Percentiles rank a stretch among this genome's conserved stretches.
These are phyloP conservation scores for Scheffersomyces lignicola DNA, from an alignment of 1,139 yeast species.

Conservation along the genomic window DNA sequence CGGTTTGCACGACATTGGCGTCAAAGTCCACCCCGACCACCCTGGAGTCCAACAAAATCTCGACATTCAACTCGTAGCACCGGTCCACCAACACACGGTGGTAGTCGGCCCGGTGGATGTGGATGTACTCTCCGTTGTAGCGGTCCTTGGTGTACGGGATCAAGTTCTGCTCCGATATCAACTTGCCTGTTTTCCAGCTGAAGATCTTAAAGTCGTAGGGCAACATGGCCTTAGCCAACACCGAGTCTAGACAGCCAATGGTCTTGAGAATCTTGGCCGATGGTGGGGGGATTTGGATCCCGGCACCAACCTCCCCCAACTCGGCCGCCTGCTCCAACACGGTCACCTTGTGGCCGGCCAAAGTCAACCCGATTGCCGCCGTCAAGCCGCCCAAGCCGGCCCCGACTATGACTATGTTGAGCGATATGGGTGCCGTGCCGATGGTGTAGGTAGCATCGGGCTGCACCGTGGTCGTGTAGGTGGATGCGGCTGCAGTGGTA, in stretches of 20 bases:
- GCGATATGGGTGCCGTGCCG: constrained; percentile 4
- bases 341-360: constrained; percentile 32
- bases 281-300: constrained; percentile 38
- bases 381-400: constrained; percentile 42
- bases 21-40: constrained; percentile 23
- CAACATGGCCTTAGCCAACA: constrained; percentile 19
- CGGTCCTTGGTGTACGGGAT: constrained; percentile 19
- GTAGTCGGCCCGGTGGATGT: constrained; percentile 31
- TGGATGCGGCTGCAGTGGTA: too few species aligned
- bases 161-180: constrained; percentile 21
- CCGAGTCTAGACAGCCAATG: constrained; percentile 23
- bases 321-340: constrained; percentile 30
- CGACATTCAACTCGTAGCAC: constrained; percentile 24
- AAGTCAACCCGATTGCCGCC: constrained; percentile 30
- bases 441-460: too few species aligned
- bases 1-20: constrained; percentile 19
- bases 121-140: constrained; percentile 23
- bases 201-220: constrained; percentile 24
- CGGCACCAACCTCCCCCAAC: constrained; percentile 44
- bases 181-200: constrained; percentile 24
- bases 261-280: constrained; percentile 22
- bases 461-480: too few species aligned
- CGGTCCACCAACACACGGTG: constrained; percentile 22
- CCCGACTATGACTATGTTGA: constrained; percentile 28
- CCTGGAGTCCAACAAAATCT: constrained; percentile 18